Base-by-base conservation (phyloP, 2,329 filamentous ascomycete genomes). In the Neoascochyta sp. region DNA sequence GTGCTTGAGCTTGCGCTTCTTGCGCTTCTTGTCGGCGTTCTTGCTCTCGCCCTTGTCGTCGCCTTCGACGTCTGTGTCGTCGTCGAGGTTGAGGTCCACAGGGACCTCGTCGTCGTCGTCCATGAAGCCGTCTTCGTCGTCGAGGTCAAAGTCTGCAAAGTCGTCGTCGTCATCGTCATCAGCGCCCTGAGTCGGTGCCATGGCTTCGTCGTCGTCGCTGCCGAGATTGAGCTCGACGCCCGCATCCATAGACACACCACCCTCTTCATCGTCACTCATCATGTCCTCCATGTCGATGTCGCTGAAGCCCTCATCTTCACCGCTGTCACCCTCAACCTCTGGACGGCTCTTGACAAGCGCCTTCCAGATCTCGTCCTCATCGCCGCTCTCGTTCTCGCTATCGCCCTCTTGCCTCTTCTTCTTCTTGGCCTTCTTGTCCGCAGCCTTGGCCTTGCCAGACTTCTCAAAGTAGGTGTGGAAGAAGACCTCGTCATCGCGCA, bases 391-490 rank as follows among this genome's bases (percentile, higher is more conserved):
- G 36, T 60, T 62, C 32, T 63, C 61, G 27, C 58, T 52, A 36
- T 54, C 56, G 4, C 54, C 69, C 12, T 65, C 57, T 32, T 64
- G 65, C 27, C 62, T 62, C 21, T 52, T 61, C 27, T 69, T 69
- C 52, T 73, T 75, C 44, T 72, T 69, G 28, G 68, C 65, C 60
- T 76, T 74, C 65, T 75, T 76, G 49, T 73, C 73, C 50, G 71
- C 74, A 39, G 60, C 60, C 52, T 74, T 72, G 47, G 70, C 66
- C 43, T 71, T 73, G 27, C 71, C 75, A 8, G 70, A 66, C 57
- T 82, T 76, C 34, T 78, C 81, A 66, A 98, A 98, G 76, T 98
- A 98, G 46, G 87, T 81, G 64, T 98, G 92, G 77, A 98, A 98
- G 77, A 98, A 98, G 21, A 88, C 85, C 58, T 98, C 92, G 45